Percentiles rank a stretch among this genome's conserved stretches.
Conservation (phyloP, 2,329 filamentous ascomycete species). For the Juglanconis juglandina region DNA sequence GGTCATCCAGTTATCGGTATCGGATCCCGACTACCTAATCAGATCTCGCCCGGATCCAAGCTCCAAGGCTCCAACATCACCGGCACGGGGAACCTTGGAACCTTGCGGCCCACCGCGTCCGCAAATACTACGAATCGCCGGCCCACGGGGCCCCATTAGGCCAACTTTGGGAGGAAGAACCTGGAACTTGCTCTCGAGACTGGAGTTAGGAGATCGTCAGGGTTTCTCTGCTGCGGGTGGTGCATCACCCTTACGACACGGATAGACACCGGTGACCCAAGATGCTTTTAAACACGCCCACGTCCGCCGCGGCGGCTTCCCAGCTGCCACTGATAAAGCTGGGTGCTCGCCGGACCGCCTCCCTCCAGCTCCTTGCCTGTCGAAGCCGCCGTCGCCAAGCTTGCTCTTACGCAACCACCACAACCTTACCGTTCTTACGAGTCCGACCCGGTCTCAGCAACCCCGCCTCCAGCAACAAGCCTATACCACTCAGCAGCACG, state of each 20-base stretch:
- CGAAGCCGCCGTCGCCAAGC: not conserved
- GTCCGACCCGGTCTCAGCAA: not conserved
- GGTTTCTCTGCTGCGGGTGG: not conserved
- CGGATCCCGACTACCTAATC: conserved; percentile 14
- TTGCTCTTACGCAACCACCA: not conserved
- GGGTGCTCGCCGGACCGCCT: not conserved
- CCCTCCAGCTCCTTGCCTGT: not conserved
- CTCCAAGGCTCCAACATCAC: not conserved
- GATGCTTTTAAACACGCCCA: conserved; percentile 2
- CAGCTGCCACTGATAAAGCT: conserved; percentile 5
- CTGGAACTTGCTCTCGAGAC: not conserved
- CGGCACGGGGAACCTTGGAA: conserved; percentile 3
- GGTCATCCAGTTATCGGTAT: not conserved
- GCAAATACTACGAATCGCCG: not conserved
- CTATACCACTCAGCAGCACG: not conserved
- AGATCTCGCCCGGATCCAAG: not conserved
- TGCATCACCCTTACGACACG: not conserved
- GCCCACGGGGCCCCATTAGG: not conserved
- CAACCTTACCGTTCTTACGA: not conserved
- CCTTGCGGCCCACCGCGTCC: conserved; percentile 7
- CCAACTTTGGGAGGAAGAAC: not conserved
- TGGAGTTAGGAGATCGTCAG: not conserved
- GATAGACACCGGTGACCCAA: not conserved
- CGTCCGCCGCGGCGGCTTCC: not conserved
- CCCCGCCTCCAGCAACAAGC: not conserved